Base-by-base conservation (phyloP, 176 grass and related monocot genomes). In the Zoysia pacifica region DNA sequence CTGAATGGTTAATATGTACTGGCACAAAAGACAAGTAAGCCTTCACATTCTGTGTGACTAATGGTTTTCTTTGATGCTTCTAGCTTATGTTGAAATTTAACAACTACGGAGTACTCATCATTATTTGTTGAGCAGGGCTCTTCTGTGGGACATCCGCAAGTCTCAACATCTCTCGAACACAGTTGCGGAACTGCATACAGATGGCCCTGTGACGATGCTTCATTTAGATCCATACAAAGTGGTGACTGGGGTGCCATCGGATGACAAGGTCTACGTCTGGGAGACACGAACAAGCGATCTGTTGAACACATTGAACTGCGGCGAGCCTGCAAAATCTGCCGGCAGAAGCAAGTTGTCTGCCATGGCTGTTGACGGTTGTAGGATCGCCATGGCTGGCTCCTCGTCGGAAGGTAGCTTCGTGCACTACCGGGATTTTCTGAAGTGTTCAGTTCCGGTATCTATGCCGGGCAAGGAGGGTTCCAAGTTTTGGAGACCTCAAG, bases 201-300 rank as follows among this genome's bases (percentile, higher is more conserved):
- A 93, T 62, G 83, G 86, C 60, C 78, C 50, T 63, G 92, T 97
- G 55, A 82, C 71, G 28, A 79, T 89, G 56, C 79, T 97, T 59
- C 95, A 97, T 70, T 83, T 94, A 92, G 95, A 97, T 81, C 83
- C 45, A 18, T 94, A 93, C 81, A 97, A 97, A 78, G 67, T 97
- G 36, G 87, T 97, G 68, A 89, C 90, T 0, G 95, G 85, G 65
- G 88, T 69, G 1, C 78, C 88, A 69, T 90, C 63, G 2, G 73
- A 87, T 47, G 83, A 65, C 19, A 16, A 81, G 70, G 80, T 87
- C 69, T 80, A 94, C 71, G 76, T 97, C 42, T 94, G 87, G 85
- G 86, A 94, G 74, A 82, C 89, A 1, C 59, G 7, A 41, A 89
- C 87, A 7, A 83, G 88, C 4, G 58, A 82, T n/a, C 66, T 87